phyloP scores from a whole-genome alignment of 2,329 filamentous ascomycete species.

The Xylaria sp. region DNA sequence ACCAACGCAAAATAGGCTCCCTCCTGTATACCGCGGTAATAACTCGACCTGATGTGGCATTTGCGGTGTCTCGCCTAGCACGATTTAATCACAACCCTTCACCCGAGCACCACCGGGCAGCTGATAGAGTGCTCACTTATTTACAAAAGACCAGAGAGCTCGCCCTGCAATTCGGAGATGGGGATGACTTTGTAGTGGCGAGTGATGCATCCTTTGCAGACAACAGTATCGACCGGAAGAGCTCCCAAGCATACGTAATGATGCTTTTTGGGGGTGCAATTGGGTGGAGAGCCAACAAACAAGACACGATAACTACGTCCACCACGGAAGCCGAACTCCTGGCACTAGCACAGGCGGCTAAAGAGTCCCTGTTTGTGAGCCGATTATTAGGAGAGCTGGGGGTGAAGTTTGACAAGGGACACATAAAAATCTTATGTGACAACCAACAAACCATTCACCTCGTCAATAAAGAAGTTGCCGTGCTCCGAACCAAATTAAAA shows the following conservation, averaged over 20 bases:
- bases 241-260: conserved; percentile 5
- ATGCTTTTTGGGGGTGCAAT: conserved; percentile 2
- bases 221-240: conserved; percentile 4
- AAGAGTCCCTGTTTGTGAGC: conserved; percentile 1
- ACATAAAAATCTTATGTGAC: neutral
- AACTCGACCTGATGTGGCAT: neutral
- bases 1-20: conserved; percentile 1
- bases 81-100: neutral
- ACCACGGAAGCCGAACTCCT: conserved; percentile 4
- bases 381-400: neutral
- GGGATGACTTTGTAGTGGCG: neutral
- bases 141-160: neutral
- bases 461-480: neutral
- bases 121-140: neutral
- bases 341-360: conserved; percentile 2
- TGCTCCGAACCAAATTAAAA: neutral
- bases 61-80: neutral
- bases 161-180: too few relatives aligned
- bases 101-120: neutral
- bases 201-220: conserved; percentile 4
- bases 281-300: conserved; percentile 3
- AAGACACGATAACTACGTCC: conserved; percentile 1
- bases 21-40: neutral
- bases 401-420: neutral
- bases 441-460: conserved; percentile 8